Conservation (phyloP, 495 filamentous ascomycete genomes). For the Tuber brumale region DNA sequence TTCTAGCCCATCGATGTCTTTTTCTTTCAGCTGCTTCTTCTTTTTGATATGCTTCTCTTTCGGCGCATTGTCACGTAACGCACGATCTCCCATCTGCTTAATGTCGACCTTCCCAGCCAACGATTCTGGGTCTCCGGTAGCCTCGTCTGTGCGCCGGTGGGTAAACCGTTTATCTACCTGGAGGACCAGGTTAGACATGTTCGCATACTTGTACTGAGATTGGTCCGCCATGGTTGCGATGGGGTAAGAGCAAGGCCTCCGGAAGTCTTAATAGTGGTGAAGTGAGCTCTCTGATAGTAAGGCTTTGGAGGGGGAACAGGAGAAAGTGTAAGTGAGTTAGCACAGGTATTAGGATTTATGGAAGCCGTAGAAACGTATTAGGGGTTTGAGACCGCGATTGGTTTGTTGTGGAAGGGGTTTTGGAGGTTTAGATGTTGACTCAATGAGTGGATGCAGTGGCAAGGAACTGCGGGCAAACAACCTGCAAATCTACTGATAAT, state of each 20-base stretch:
- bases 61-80: slow-evolving; percentile 69
- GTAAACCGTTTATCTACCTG: slow-evolving; percentile 97
- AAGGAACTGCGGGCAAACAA: not conserved
- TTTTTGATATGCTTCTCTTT: slow-evolving; percentile 66
- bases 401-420: not conserved
- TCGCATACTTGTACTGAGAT: slow-evolving; percentile 98
- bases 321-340: not conserved
- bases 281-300: not conserved
- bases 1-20: slow-evolving; percentile 62
- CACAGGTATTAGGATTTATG: not conserved
- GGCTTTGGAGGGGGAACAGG: not conserved
- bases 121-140: slow-evolving; percentile 94
- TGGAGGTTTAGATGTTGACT: not conserved
- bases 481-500: not conserved
- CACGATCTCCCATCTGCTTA: slow-evolving; percentile 84
- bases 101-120: slow-evolving; percentile 89
- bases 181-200: slow-evolving; percentile 99
- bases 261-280: not conserved
- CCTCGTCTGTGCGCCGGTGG: slow-evolving; percentile 76
- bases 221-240: slow-evolving; percentile 69
- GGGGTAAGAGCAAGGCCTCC: not conserved
- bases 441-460: not conserved
- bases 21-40: slow-evolving; percentile 54
- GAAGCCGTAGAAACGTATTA: not conserved
- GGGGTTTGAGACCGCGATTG: not conserved